A percentile compares a stretch with the other conserved stretches of the same genome.
Conservation (phyloP, 768 basidiomycete genomes). For the Rhodotorula paludigena region DNA sequence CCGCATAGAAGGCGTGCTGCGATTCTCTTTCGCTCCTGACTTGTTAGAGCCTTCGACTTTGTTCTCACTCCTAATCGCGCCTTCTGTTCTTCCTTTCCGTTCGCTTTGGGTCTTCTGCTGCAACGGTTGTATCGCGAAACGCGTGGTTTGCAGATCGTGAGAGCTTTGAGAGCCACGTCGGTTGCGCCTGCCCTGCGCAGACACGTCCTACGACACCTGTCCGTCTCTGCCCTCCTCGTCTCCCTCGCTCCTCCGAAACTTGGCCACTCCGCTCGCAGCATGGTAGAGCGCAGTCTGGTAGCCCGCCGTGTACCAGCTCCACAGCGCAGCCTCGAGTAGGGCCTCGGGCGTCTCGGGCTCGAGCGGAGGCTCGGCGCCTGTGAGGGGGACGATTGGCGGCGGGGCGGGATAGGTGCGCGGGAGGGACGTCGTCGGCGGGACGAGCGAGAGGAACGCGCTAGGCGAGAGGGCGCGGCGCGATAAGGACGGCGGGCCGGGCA, state of each 20-base stretch:
- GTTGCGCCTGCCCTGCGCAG: no score
- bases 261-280: slow-evolving; percentile 29
- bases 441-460: not conserved
- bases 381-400: slow-evolving; percentile 25
- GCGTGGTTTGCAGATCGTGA: no score
- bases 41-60: not conserved
- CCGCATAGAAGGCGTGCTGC: no score
- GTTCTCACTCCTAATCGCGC: not conserved
- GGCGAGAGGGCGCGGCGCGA: not conserved
- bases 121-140: no score
- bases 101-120: not conserved
- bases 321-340: slow-evolving; percentile 21
- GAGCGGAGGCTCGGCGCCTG: slow-evolving; percentile 14
- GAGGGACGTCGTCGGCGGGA: slow-evolving; percentile 1
- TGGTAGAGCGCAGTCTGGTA: slow-evolving; percentile 37
- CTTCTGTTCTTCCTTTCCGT: not conserved
- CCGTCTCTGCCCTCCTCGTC: not conserved
- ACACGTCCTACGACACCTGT: not conserved
- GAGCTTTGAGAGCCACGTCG: no score
- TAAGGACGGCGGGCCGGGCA: no score
- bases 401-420: slow-evolving; percentile 6
- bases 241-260: slow-evolving; percentile 8
- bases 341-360: slow-evolving; percentile 15
- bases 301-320: slow-evolving; percentile 32
- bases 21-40: no score